Percentiles rank a stretch among this genome's conserved stretches.
Evolutionary conservation across 495 filamentous ascomycete species (phyloP).

Genomic region (Aspergillus incahuasiensis): DNA sequence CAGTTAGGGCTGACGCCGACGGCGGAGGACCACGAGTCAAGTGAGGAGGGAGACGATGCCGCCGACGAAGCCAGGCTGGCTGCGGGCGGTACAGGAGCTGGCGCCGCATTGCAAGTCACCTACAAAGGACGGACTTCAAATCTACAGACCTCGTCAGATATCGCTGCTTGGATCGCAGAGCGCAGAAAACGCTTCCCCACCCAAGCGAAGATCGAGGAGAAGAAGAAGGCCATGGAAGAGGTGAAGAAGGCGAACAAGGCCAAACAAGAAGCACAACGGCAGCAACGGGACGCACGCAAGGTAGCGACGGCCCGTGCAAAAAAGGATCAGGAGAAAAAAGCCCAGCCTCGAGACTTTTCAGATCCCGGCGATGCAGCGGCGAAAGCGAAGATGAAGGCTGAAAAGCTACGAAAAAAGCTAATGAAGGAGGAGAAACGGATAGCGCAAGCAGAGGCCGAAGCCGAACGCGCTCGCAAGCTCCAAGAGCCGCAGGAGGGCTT

Average conservation of each 20-base stretch:
- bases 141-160: conserved; percentile 56
- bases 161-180: conserved; percentile 76
- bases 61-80: conserved; percentile 60
- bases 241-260: conserved; percentile 37
- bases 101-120: conserved; percentile 38
- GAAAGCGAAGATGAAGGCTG: conserved; percentile 46
- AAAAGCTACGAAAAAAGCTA: conserved; percentile 45
- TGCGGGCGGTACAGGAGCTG: conserved; percentile 20
- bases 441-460: conserved; percentile 45
- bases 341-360: conserved; percentile 21
- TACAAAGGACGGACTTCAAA: conserved; percentile 39
- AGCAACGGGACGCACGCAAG: conserved; percentile 22
- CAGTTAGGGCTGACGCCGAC: no score
- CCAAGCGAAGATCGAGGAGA: conserved; percentile 52
- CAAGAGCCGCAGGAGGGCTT: conserved; percentile 24
- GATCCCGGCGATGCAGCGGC: conserved; percentile 34
- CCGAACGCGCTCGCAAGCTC: conserved; percentile 37
- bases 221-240: conserved; percentile 41
- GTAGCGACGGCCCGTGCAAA: conserved; percentile 28
- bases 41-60: conserved; percentile 65
- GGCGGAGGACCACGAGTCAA: conserved; percentile 65
- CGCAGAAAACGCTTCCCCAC: conserved; percentile 76
- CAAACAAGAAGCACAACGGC: conserved; percentile 27
- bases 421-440: conserved; percentile 44
- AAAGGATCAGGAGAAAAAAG: conserved; percentile 24